phyloP scores from a whole-genome alignment of 2,329 filamentous ascomycete genomes.

The Clonostachys sp. region DNA sequence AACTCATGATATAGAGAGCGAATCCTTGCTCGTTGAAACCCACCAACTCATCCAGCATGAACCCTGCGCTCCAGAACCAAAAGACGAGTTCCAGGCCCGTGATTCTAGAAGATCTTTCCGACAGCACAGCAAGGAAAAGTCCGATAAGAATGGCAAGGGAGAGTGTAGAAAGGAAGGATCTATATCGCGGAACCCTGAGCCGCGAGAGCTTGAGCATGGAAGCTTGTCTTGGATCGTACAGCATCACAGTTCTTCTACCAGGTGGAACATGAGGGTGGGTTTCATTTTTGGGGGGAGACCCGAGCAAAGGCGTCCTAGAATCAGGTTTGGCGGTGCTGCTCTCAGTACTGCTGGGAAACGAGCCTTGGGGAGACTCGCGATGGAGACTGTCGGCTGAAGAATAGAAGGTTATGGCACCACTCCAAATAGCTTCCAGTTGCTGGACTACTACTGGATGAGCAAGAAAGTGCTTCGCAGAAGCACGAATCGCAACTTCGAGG shows the following conservation, averaged over 20 bases:
- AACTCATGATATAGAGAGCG: slow-evolving; percentile 93
- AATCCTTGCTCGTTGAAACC: slow-evolving; percentile 97
- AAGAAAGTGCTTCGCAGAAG: slow-evolving; percentile 87
- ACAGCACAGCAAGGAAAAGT: slow-evolving; percentile 79
- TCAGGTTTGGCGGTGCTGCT: slow-evolving; percentile 27
- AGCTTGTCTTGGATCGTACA: slow-evolving; percentile 88
- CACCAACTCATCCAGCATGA: slow-evolving; percentile 94
- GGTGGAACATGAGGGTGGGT: slow-evolving; percentile 27
- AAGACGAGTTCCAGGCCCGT: slow-evolving; percentile 83
- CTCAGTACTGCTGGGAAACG: slow-evolving; percentile 11
- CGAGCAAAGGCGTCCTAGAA: slow-evolving; percentile 46
- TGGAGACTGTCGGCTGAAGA: slow-evolving; percentile 83
- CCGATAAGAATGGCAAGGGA: slow-evolving; percentile 82
- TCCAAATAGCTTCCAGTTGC: slow-evolving; percentile 96
- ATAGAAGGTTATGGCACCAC: slow-evolving; percentile 90
- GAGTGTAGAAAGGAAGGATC: slow-evolving; percentile 83
- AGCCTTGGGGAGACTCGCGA: slow-evolving; percentile 34
- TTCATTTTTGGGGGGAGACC: slow-evolving; percentile 22
- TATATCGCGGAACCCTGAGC: slow-evolving; percentile 84
- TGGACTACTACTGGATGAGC: slow-evolving; percentile 89
- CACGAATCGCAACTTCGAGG: slow-evolving; percentile 87
- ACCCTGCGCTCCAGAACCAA: slow-evolving; percentile 97
- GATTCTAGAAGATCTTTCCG: slow-evolving; percentile 71
- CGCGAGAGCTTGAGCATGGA: slow-evolving; percentile 89
- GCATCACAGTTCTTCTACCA: slow-evolving; percentile 68